A percentile compares a stretch with the other conserved stretches of the same genome.
phyloP scores from a whole-genome alignment of 2,329 filamentous ascomycete genomes.

The Orbilia brochopaga region DNA sequence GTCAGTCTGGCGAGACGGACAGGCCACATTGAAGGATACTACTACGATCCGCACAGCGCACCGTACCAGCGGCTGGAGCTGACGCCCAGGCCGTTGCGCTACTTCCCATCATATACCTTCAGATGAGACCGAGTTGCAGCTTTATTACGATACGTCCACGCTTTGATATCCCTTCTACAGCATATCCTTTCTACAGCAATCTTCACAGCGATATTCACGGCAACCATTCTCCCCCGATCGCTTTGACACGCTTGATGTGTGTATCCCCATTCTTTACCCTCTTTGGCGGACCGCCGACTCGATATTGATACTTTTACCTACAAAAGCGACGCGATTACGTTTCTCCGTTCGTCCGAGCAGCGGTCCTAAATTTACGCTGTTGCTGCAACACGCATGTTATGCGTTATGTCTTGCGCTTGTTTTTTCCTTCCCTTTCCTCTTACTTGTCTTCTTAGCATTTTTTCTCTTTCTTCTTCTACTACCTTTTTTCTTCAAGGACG shows the following conservation, averaged over 20 bases:
- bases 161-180: no score
- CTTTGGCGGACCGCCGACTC: neutral
- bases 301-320: neutral
- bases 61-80: slow-evolving; percentile 64
- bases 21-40: slow-evolving; percentile 63
- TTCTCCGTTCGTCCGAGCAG: neutral
- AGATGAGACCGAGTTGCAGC: slow-evolving; percentile 31
- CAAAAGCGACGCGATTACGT: neutral
- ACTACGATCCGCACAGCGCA: slow-evolving; percentile 64
- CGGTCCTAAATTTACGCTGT: slow-evolving; percentile 6
- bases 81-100: slow-evolving; percentile 54
- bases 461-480: neutral
- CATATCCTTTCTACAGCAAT: no score
- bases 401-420: neutral
- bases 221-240: no score
- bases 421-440: neutral
- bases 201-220: neutral
- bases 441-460: neutral
- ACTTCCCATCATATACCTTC: slow-evolving; percentile 55
- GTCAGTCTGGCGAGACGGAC: slow-evolving; percentile 61
- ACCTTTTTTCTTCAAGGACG: neutral
- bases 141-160: neutral
- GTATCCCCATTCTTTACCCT: neutral
- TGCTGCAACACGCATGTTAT: neutral
- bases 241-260: no score